Base-by-base conservation (phyloP, 2,329 filamentous ascomycete genomes). In the Calonectria crousiana region DNA sequence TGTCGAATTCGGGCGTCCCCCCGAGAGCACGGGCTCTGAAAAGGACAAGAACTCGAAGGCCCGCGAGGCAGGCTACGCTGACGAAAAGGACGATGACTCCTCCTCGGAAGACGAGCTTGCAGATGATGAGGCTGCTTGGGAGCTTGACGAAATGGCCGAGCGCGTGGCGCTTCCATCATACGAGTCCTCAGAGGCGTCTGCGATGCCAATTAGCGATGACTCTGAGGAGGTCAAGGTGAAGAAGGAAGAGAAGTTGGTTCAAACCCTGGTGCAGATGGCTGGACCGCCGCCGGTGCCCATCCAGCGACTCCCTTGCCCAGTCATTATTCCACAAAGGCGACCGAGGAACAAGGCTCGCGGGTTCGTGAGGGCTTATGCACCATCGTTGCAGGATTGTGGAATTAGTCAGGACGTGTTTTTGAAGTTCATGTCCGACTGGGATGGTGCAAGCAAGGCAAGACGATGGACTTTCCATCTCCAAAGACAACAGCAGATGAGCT, bases 341-440 rank as follows among this genome's bases (percentile, higher is more conserved):
- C 69, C 69, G 11, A 41, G 62, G 4, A 66, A 60, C 60, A 71
- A 67, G 62, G 30, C 20, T 1, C 69, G 69, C 8, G 69, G 69
- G 4, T 71, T 51, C 26, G 69, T 71, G 69, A 32, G 69, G 9
- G 69, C 69, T 8, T 71, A 71, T 71, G 69, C 69, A 3, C 69
- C 69, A 8, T 20, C 38, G 10, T 14, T 70, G 8, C 53, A 70
- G 4, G 26, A 64, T 10, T 44, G 44, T 20, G 67, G 67, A 3
- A 64, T 70, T n/a, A 26, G 56, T 0, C 67, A 70, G 23, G 67
- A 64, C 6, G 67, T 70, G 11, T 70, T 64, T 52, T 44, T 70
- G 67, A 70, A 70, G 32, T 70, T 64, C 23, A 23, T 70, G 30
- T 41, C 56, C 1, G 67, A 70, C 11, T 70, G 67, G 67, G 67